Conservation (phyloP, 371 early-diverging fungal genomes). For the Zancudomyces culisetae region DNA sequence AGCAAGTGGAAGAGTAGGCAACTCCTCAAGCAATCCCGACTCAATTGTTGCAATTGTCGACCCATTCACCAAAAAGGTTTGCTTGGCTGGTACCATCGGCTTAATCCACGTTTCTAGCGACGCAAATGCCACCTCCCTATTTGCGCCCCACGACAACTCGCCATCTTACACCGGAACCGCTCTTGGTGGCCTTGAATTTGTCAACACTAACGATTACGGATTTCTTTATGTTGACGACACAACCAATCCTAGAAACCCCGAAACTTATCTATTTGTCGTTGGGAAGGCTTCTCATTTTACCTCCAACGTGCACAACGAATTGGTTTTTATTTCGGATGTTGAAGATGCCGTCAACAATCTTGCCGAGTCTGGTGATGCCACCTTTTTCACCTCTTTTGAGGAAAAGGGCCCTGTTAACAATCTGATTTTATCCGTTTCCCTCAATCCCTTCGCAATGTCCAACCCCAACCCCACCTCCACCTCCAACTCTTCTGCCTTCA, state of each 20-base stretch:
- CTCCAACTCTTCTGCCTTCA: too few species aligned
- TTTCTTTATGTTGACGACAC: slow-evolving; percentile 47
- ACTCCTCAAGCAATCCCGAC: too few species aligned
- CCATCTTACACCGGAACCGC: slow-evolving; percentile 34
- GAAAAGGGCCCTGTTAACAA: too few species aligned
- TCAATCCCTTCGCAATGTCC: too few species aligned
- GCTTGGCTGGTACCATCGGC: slow-evolving; percentile 51
- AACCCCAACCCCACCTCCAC: too few species aligned
- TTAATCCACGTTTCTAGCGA: slow-evolving; percentile 61
- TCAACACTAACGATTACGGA: slow-evolving; percentile 66
- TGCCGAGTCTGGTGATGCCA: not conserved
- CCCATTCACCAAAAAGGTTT: slow-evolving; percentile 40
- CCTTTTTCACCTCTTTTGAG: not conserved
- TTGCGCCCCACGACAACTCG: not conserved
- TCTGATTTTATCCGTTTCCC: too few species aligned
- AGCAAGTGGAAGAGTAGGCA: slow-evolving; percentile 53
- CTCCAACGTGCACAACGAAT: not conserved
- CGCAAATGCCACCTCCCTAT: slow-evolving; percentile 17
- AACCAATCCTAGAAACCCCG: slow-evolving; percentile 13
- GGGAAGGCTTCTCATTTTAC: slow-evolving; percentile 33
- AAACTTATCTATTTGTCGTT: slow-evolving; percentile 51
- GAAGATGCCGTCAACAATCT: not conserved
- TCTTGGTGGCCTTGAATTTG: slow-evolving; percentile 36
- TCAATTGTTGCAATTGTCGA: slow-evolving; percentile 72
- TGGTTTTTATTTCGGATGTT: not conserved